Evolutionary conservation across 2,329 filamentous ascomycete species (phyloP).

Genomic region (Sarocladium oryzae): DNA sequence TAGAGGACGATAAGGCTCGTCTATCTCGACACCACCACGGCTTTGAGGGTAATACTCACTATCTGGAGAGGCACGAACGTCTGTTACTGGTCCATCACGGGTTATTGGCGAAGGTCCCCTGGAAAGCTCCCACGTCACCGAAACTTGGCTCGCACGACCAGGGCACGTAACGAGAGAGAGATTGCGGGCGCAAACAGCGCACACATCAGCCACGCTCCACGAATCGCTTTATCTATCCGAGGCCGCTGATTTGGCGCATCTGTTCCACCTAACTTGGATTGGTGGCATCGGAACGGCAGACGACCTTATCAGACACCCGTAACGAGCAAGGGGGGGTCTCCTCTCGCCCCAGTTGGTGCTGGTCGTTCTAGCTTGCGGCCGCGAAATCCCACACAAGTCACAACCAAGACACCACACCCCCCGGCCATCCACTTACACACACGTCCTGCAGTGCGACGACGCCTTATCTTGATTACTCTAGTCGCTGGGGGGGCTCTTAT

Average conservation of each 20-base stretch:
- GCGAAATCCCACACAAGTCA: slow-evolving; percentile 1
- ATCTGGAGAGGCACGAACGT: neutral
- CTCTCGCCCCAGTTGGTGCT: slow-evolving; percentile 3
- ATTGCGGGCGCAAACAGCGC: slow-evolving; percentile 1
- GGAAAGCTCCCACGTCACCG: slow-evolving; percentile 4
- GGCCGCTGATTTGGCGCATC: slow-evolving; percentile 4
- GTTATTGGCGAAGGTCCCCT: neutral
- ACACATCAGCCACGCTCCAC: slow-evolving; percentile 4
- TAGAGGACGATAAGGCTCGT: neutral
- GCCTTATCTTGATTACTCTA: slow-evolving; percentile 7
- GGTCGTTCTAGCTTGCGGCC: slow-evolving; percentile 1
- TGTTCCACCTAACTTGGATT: neutral
- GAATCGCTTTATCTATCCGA: slow-evolving; percentile 8
- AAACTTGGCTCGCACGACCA: neutral
- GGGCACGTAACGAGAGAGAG: neutral
- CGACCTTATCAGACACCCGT: slow-evolving; percentile 2
- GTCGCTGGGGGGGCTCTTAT: neutral
- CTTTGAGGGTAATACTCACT: neutral
- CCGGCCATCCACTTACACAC: slow-evolving; percentile 4
- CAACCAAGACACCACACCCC: slow-evolving; percentile 5
- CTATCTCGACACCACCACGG: neutral
- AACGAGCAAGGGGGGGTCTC: slow-evolving; percentile 1
- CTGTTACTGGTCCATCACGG: neutral
- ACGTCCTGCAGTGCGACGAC: slow-evolving; percentile 7
- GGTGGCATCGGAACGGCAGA: slow-evolving; percentile 5